A percentile compares a stretch with the other conserved stretches of the same genome.
Evolutionary conservation across 2,329 filamentous ascomycete genomes (phyloP).

Genomic region (Pyrenochaeta sp.): DNA sequence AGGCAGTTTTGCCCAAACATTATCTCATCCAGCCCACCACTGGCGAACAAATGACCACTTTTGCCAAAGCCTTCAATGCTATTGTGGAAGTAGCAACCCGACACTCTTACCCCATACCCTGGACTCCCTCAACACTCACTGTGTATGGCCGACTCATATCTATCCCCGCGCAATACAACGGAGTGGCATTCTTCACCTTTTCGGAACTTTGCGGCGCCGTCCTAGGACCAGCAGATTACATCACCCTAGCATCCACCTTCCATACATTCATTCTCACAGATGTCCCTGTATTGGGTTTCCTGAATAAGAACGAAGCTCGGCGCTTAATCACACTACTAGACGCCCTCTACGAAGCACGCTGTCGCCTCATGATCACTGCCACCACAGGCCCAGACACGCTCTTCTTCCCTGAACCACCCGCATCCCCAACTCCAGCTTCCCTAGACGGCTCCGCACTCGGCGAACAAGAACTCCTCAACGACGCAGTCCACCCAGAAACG

Average conservation of each 20-base stretch:
- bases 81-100: constrained; percentile 27
- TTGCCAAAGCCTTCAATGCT: constrained; percentile 30
- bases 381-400: constrained; percentile 73
- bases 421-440: constrained; percentile 6
- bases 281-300: constrained; percentile 70
- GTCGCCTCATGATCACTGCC: constrained; percentile 75
- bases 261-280: constrained; percentile 78
- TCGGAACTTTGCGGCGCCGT: constrained; percentile 67
- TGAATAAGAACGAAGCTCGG: constrained; percentile 81
- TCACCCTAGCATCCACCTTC: constrained; percentile 79
- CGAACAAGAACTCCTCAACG: constrained; percentile 38
- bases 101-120: constrained; percentile 49
- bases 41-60: constrained; percentile 24
- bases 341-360: constrained; percentile 78
- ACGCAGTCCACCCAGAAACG: constrained; percentile 70
- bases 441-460: constrained; percentile 1
- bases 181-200: constrained; percentile 72
- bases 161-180: constrained; percentile 65
- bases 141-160: constrained; percentile 71
- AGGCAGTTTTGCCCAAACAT: constrained; percentile 37
- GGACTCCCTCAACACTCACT: constrained; percentile 55
- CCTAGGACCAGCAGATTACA: constrained; percentile 83
- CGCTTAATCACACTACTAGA: constrained; percentile 83
- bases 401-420: constrained; percentile 69
- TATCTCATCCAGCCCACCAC: constrained; percentile 43